These are phyloP conservation scores for Phytophthora quininea DNA, from an alignment of 352 stramenopile species.

Conservation along the genomic window DNA sequence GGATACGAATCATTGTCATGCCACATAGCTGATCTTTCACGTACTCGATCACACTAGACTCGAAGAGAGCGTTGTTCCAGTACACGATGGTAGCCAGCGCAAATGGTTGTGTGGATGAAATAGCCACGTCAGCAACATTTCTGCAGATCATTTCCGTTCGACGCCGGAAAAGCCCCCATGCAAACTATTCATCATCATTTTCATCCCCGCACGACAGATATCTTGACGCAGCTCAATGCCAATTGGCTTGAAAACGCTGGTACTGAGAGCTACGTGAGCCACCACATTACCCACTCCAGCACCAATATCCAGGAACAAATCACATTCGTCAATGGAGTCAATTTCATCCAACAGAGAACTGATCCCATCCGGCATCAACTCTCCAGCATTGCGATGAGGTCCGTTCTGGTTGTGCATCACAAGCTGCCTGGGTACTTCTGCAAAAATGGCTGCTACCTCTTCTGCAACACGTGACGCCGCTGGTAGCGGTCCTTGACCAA, in stretches of 20 bases:
- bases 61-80: constrained; percentile 11
- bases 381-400: constrained; percentile 5
- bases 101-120: constrained; percentile 1
- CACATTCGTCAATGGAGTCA: background rate
- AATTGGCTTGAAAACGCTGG: background rate
- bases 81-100: constrained; percentile 6
- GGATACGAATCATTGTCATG: background rate
- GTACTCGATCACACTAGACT: background rate
- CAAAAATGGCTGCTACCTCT: constrained; percentile 2
- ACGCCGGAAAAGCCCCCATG: background rate
- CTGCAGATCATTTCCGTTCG: background rate
- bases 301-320: constrained; percentile 10
- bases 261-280: constrained; percentile 3
- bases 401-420: background rate
- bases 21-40: constrained; percentile 13
- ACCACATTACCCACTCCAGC: constrained; percentile 6
- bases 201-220: background rate
- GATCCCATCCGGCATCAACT: constrained; percentile 2
- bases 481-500: no score
- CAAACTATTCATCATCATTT: constrained; percentile 1
- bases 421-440: background rate
- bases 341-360: background rate
- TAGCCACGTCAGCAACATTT: background rate
- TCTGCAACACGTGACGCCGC: background rate
- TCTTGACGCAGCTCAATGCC: constrained; percentile 4